Evolutionary conservation across 345 rosid species (phyloP).

Genomic region (Populus pruinosa): DNA sequence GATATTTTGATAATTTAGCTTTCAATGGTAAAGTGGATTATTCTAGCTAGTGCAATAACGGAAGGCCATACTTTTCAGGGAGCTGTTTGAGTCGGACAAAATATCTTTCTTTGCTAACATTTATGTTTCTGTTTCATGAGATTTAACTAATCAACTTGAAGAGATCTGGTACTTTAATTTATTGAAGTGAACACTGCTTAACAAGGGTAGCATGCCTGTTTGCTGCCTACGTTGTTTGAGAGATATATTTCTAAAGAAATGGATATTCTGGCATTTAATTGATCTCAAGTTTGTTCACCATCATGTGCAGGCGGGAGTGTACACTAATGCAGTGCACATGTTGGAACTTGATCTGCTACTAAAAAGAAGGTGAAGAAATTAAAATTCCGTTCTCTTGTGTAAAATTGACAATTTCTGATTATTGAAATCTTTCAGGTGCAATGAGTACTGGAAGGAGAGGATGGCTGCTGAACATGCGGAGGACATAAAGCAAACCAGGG

Average conservation of each 20-base stretch:
- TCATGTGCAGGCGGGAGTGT: constrained; percentile 65
- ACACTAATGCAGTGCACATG: constrained; percentile 68
- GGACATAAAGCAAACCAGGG: constrained; percentile 67
- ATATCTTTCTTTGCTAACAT: not conserved
- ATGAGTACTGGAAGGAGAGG: constrained; percentile 73
- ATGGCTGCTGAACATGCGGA: constrained; percentile 50
- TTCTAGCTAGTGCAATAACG: not conserved
- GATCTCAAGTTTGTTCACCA: not conserved
- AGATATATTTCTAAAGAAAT: not conserved
- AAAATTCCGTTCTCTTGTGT: not conserved
- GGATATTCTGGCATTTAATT: not conserved
- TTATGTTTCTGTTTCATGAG: not conserved
- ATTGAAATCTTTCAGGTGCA: constrained; percentile 48
- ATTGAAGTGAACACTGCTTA: not conserved
- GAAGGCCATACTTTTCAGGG: not conserved
- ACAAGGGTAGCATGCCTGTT: not conserved
- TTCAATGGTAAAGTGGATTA: not conserved
- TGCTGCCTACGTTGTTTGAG: not conserved
- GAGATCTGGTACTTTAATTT: not conserved
- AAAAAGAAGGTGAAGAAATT: constrained; percentile 51
- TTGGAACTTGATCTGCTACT: constrained; percentile 61
- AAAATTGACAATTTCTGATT: not conserved
- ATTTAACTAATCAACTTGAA: not conserved
- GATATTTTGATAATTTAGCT: not conserved
- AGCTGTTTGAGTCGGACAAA: not conserved